Conservation (phyloP, 108 stramenopile genomes). For the Cyclotella choctawhatcheeana region DNA sequence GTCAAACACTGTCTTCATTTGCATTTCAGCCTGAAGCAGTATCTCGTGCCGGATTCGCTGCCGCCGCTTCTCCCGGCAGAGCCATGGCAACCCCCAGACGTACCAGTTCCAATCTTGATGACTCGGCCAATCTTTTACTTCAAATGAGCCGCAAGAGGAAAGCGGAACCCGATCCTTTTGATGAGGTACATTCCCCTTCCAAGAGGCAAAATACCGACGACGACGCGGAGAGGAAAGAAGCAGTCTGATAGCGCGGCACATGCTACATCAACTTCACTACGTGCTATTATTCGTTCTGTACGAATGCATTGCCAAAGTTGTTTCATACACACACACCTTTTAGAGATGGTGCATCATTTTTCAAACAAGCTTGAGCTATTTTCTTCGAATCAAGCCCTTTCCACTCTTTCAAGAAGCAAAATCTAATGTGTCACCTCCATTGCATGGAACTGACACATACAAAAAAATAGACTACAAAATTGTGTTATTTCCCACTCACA, state of each 20-base stretch:
- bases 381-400: no score
- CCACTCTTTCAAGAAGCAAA: no score
- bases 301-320: not conserved
- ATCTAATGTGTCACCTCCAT: slow-evolving; percentile 3
- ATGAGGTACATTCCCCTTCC: slow-evolving; percentile 9
- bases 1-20: no score
- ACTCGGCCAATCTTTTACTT: not conserved
- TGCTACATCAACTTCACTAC: not conserved
- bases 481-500: slow-evolving; percentile 13
- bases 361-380: not conserved
- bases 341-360: not conserved
- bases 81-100: not conserved
- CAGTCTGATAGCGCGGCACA: not conserved
- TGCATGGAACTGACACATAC: slow-evolving; percentile 10
- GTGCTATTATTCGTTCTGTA: not conserved
- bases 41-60: slow-evolving; percentile 32
- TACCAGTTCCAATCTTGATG: slow-evolving; percentile 2
- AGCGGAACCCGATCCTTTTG: slow-evolving; percentile 3
- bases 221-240: not conserved
- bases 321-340: not conserved
- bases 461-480: not conserved
- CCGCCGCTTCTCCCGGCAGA: slow-evolving; percentile 11
- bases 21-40: slow-evolving; percentile 18
- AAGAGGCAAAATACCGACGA: slow-evolving; percentile 1
- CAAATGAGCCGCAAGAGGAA: slow-evolving; percentile 30